Conservation (phyloP, 345 rosid genomes). For the Excoecaria agallocha region DNA sequence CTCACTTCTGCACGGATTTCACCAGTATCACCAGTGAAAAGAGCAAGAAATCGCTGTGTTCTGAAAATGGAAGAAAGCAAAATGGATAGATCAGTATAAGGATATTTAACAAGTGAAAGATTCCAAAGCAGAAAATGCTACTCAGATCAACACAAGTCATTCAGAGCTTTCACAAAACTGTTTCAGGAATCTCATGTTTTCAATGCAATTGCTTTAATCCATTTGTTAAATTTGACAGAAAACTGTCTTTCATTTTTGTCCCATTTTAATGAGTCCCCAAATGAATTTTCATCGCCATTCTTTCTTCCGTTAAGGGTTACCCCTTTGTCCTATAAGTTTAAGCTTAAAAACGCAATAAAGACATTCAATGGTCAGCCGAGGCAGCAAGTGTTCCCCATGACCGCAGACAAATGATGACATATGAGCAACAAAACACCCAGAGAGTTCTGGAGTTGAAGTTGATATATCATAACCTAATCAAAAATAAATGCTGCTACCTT, state of each 20-base stretch:
- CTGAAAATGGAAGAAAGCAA: constrained; percentile 26
- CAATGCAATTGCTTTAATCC: neutral
- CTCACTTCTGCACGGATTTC: constrained; percentile 94
- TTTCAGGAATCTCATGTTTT: neutral
- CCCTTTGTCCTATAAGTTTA: neutral
- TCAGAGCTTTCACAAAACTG: neutral
- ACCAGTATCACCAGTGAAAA: constrained; percentile 95
- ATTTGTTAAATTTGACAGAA: neutral
- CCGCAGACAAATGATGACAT: too few species aligned
- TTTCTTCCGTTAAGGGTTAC: neutral
- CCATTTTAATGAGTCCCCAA: neutral
- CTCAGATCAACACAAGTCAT: neutral
- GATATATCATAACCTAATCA: neutral
- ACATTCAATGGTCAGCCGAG: neutral
- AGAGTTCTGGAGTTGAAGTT: neutral
- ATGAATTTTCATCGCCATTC: neutral
- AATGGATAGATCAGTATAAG: neutral
- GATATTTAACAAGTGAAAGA: neutral
- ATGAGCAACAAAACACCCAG: neutral
- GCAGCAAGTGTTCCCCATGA: neutral
- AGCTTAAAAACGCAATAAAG: neutral
- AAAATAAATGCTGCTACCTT: too few species aligned
- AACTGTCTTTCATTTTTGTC: neutral
- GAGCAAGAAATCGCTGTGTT: constrained; percentile 93
- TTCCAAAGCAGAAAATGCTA: neutral